phyloP scores from a whole-genome alignment of 2,329 filamentous ascomycete species.

The Scytalidium lignicola region DNA sequence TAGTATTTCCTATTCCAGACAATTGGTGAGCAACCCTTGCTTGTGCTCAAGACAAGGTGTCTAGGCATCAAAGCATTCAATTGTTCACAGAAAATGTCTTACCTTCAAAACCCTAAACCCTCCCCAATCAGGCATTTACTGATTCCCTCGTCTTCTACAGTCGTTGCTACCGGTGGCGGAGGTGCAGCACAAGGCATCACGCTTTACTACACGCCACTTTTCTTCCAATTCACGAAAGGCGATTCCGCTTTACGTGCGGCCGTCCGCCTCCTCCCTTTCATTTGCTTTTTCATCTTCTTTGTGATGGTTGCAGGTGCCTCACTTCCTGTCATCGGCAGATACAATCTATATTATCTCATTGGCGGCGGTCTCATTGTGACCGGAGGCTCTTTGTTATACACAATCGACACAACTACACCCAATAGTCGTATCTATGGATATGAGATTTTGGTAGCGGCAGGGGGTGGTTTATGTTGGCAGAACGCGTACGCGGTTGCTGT shows the following conservation, averaged over 20 bases:
- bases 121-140: no score
- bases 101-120: no score
- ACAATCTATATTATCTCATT: neutral
- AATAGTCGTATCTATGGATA: constrained; percentile 21
- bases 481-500: neutral
- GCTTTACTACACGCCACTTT: constrained; percentile 32
- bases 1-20: no score
- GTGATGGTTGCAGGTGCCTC: neutral
- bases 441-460: constrained; percentile 31
- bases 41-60: no score
- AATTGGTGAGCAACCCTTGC: no score
- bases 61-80: no score
- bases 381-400: neutral
- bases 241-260: constrained; percentile 37
- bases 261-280: constrained; percentile 31
- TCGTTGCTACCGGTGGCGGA: neutral
- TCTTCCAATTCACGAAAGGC: constrained; percentile 42
- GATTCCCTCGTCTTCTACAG: no score
- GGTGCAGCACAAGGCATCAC: neutral
- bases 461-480: constrained; percentile 22
- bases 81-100: no score
- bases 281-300: neutral
- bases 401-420: constrained; percentile 15
- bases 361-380: neutral
- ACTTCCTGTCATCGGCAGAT: neutral